These are phyloP conservation scores for Penstemon newberryi DNA, from an alignment of 257 asterid genomes.

Conservation along the genomic window DNA sequence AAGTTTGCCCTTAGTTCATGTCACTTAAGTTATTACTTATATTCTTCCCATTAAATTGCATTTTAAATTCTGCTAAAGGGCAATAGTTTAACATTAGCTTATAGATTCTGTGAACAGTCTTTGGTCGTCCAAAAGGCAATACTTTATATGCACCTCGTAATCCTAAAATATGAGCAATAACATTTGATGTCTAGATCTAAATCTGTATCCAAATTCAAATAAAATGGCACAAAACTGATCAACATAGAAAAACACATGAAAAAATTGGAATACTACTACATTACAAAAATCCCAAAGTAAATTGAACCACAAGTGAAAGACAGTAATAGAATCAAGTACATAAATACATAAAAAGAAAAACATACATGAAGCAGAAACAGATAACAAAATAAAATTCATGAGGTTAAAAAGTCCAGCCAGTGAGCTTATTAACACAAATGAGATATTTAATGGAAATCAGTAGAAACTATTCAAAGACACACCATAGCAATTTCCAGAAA, in stretches of 20 bases:
- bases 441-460: neutral
- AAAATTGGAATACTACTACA: neutral
- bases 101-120: neutral
- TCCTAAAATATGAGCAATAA: neutral
- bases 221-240: neutral
- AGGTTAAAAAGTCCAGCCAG: neutral
- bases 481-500: slow-evolving; percentile 2
- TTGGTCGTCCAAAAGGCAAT: neutral
- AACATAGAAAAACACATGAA: slow-evolving; percentile 7
- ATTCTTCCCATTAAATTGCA: neutral
- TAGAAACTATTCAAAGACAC: slow-evolving; percentile 1
- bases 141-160: neutral
- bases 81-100: slow-evolving; percentile 16
- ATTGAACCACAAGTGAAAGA: neutral
- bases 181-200: neutral
- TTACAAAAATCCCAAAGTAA: neutral
- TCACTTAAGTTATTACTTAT: neutral
- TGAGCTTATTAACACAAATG: slow-evolving; percentile 1
- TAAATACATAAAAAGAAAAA: neutral
- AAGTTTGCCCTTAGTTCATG: slow-evolving; percentile 1
- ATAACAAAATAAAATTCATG: neutral
- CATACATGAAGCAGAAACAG: neutral
- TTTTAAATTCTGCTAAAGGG: slow-evolving; percentile 1
- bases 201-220: neutral
- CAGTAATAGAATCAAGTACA: neutral